Evolutionary conservation across 371 early-diverging fungal genomes (phyloP).

Genomic region (Mucor mucedo): DNA sequence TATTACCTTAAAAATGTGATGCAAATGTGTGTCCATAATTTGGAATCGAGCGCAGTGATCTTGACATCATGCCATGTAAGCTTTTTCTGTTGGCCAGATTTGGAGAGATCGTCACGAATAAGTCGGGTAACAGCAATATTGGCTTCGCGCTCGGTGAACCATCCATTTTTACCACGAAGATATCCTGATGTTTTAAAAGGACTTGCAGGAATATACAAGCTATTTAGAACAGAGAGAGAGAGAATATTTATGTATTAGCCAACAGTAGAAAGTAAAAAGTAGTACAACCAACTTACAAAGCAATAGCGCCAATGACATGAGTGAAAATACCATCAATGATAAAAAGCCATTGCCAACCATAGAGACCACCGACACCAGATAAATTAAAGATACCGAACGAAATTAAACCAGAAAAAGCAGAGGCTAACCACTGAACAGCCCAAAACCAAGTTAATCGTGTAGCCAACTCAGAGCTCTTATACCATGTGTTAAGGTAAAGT

Average conservation of each 20-base stretch:
- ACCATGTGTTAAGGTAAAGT: slow-evolving; percentile 58
- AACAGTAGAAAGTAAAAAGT: background rate
- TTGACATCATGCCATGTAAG: slow-evolving; percentile 37
- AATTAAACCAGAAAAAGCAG: slow-evolving; percentile 63
- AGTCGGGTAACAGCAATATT: slow-evolving; percentile 61
- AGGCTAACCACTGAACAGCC: slow-evolving; percentile 60
- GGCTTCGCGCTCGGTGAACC: slow-evolving; percentile 43
- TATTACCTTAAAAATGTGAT: slow-evolving; percentile 37
- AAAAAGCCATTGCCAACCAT: slow-evolving; percentile 66
- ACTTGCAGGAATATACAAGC: slow-evolving; percentile 52
- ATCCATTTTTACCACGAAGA: slow-evolving; percentile 41
- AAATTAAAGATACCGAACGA: slow-evolving; percentile 62
- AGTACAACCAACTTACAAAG: slow-evolving; percentile 32
- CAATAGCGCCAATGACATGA: slow-evolving; percentile 44
- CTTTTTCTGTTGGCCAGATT: slow-evolving; percentile 37
- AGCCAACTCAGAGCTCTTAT: slow-evolving; percentile 62
- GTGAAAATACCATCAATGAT: slow-evolving; percentile 59
- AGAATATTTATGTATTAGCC: background rate
- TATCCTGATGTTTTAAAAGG: slow-evolving; percentile 44
- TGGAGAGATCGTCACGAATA: slow-evolving; percentile 56
- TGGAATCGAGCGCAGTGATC: slow-evolving; percentile 38
- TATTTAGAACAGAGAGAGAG: slow-evolving; percentile 4
- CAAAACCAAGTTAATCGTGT: slow-evolving; percentile 63
- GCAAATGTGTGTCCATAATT: slow-evolving; percentile 48
- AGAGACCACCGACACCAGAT: slow-evolving; percentile 55